Evolutionary conservation across 2,329 filamentous ascomycete genomes (phyloP).

Genomic region (Podosphaera leucotricha): DNA sequence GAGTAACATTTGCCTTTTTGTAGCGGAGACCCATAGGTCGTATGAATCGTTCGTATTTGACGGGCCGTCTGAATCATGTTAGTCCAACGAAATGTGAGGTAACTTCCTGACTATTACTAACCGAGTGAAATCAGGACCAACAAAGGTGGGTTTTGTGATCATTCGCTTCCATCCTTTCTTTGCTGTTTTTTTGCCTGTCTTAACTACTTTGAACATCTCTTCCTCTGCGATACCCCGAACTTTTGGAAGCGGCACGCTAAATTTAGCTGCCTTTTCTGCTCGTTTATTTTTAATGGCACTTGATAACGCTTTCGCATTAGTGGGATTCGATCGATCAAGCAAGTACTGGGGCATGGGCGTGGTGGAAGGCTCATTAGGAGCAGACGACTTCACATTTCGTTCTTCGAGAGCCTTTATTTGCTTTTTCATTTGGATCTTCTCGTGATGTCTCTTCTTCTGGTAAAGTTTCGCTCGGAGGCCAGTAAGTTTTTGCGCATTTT

Average conservation of each 20-base stretch:
- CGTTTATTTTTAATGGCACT: conserved; percentile 91
- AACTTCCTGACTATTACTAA: not conserved
- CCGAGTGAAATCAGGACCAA: conserved; percentile 42
- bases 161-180: conserved; percentile 48
- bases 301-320: conserved; percentile 43
- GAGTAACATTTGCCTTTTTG: conserved; percentile 50
- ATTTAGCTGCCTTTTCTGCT: conserved; percentile 79
- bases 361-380: conserved; percentile 49
- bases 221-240: conserved; percentile 84
- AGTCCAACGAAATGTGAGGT: conserved; percentile 22
- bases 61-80: conserved; percentile 45
- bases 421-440: conserved; percentile 98
- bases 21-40: conserved; percentile 56
- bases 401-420: conserved; percentile 86
- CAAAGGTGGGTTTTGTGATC: conserved; percentile 59
- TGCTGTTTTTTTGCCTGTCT: conserved; percentile 81
- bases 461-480: conserved; percentile 83
- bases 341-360: conserved; percentile 81
- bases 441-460: conserved; percentile 78
- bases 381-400: conserved; percentile 55
- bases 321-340: conserved; percentile 48
- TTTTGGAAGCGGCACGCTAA: conserved; percentile 78
- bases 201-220: conserved; percentile 94
- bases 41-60: conserved; percentile 49
- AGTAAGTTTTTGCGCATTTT: conserved; percentile 80